Conservation (phyloP, 2,329 filamentous ascomycete genomes). For the Balansia obtecta region DNA sequence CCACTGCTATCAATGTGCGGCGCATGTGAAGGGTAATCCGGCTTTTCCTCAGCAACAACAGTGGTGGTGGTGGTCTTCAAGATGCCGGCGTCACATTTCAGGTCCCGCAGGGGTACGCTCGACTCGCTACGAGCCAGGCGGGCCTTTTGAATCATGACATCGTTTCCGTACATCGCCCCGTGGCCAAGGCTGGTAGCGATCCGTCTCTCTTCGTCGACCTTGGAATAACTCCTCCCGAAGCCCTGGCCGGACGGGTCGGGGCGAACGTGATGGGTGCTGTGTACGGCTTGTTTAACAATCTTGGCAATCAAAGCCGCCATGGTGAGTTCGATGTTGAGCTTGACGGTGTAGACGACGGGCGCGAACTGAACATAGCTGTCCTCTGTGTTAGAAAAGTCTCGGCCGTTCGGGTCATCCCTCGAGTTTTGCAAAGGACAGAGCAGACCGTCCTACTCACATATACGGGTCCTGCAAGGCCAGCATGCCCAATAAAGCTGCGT, state of each 20-base stretch:
- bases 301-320: slow-evolving; percentile 39
- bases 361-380: slow-evolving; percentile 32
- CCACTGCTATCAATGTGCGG: too few relatives aligned
- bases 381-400: slow-evolving; percentile 1
- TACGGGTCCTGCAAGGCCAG: slow-evolving; percentile 10
- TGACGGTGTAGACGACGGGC: slow-evolving; percentile 37
- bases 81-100: not conserved
- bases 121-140: not conserved
- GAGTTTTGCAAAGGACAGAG: slow-evolving; percentile 1
- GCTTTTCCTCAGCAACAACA: not conserved
- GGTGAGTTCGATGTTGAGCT: slow-evolving; percentile 39
- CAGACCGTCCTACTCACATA: not conserved
- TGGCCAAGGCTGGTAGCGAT: not conserved
- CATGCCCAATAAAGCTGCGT: slow-evolving; percentile 18
- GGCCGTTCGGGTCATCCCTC: too few relatives aligned
- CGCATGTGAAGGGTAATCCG: not conserved
- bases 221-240: not conserved
- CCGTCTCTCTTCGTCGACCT: not conserved
- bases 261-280: not conserved
- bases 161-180: slow-evolving; percentile 1
- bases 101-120: not conserved
- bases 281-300: slow-evolving; percentile 12
- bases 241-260: not conserved
- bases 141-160: slow-evolving; percentile 3
- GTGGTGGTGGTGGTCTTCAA: slow-evolving; percentile 1